phyloP scores from a whole-genome alignment of 2,329 filamentous ascomycete genomes.

The Herpotrichia juniperi region DNA sequence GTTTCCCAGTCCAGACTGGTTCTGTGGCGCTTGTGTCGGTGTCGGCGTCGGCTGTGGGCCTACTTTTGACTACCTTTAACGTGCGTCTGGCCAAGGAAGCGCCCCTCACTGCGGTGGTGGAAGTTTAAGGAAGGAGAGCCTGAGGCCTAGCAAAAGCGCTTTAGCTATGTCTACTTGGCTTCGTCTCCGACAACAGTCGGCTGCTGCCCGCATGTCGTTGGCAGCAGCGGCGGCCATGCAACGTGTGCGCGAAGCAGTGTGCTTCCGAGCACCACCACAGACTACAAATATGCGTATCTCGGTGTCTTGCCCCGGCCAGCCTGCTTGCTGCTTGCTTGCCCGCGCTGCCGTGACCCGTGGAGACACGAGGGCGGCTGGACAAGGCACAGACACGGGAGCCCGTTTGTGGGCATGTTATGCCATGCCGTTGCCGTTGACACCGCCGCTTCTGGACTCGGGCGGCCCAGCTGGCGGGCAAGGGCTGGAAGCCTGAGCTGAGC shows the following conservation, averaged over 20 bases:
- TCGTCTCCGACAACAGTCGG: no score
- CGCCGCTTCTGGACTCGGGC: constrained; percentile 22
- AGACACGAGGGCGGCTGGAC: background rate
- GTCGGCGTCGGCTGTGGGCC: constrained; percentile 30
- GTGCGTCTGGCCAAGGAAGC: constrained; percentile 34
- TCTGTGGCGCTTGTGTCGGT: constrained; percentile 37
- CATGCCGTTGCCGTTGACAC: background rate
- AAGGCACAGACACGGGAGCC: background rate
- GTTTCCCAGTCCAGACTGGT: constrained; percentile 30
- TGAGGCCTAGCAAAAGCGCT: background rate
- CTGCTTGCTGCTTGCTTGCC: no score
- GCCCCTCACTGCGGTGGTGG: constrained; percentile 22
- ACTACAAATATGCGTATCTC: no score
- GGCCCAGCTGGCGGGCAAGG: constrained; percentile 18
- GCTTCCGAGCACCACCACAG: no score
- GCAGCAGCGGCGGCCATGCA: no score
- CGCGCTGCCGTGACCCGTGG: no score
- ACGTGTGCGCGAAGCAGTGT: no score
- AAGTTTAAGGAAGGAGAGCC: constrained; percentile 24
- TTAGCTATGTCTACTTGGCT: no score
- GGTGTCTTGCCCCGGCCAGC: no score
- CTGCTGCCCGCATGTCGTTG: no score
- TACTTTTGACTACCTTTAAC: constrained; percentile 29
- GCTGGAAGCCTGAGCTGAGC: constrained; percentile 30
- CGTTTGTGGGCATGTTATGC: background rate